These are phyloP conservation scores for Prunella vulgaris DNA, from an alignment of 257 asterid species.

Conservation along the genomic window DNA sequence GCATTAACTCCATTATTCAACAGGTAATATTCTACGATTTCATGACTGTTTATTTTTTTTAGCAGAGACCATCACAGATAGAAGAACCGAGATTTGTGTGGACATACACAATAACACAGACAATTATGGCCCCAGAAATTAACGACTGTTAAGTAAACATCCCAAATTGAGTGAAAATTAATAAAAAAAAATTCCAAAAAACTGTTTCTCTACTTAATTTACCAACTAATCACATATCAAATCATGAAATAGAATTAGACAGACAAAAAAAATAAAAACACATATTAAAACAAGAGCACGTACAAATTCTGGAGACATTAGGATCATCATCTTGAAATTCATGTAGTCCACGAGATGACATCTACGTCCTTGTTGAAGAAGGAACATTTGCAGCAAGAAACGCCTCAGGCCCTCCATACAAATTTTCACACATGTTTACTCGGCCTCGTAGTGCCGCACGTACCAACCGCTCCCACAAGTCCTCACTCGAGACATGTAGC, in stretches of 20 bases:
- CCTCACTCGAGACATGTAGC: constrained; percentile 78
- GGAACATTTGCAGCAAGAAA: constrained; percentile 94
- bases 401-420: constrained; percentile 46
- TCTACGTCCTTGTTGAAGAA: constrained; percentile 86
- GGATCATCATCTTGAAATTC: constrained; percentile 93
- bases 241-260: not conserved
- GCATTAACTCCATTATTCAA: not conserved
- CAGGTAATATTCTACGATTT: not conserved
- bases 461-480: constrained; percentile 88
- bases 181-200: too few relatives aligned
- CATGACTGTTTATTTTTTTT: not conserved
- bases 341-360: constrained; percentile 88
- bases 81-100: not conserved
- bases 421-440: constrained; percentile 44
- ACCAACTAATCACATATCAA: constrained; percentile 1
- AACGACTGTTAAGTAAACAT: too few relatives aligned
- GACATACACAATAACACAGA: not conserved
- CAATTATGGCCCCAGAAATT: not conserved
- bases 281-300: constrained; percentile 15
- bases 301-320: constrained; percentile 74
- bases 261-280: not conserved
- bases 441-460: constrained; percentile 83
- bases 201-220: not conserved
- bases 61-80: not conserved
- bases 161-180: too few relatives aligned